Conservation (phyloP, 2,329 filamentous ascomycete genomes). For the Biscogniauxia sp. region DNA sequence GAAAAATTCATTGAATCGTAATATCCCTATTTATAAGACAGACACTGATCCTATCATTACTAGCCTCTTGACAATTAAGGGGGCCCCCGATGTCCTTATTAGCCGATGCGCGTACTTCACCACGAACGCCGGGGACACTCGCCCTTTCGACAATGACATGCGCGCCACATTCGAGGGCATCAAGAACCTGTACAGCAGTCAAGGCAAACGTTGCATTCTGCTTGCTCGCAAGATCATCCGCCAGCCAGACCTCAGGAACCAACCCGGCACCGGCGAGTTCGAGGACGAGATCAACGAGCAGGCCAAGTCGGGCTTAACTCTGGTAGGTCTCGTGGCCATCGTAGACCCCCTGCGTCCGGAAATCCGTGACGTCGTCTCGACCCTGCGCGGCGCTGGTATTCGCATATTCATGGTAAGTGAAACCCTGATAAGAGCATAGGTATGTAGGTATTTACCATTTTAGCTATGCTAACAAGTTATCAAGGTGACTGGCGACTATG, state of each 20-base stretch:
- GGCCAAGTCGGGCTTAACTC: conserved; percentile 62
- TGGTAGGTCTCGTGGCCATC: conserved; percentile 73
- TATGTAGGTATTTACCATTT: no score
- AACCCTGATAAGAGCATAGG: not conserved
- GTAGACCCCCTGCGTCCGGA: conserved; percentile 76
- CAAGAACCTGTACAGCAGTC: conserved; percentile 67
- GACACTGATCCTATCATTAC: conserved; percentile 18
- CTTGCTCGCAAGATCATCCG: conserved; percentile 60
- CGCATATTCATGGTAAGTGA: conserved; percentile 68
- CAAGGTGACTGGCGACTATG: conserved; percentile 72
- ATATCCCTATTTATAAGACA: not conserved
- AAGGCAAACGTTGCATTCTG: conserved; percentile 66
- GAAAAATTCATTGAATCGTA: not conserved
- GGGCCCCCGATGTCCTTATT: conserved; percentile 72
- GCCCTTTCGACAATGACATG: conserved; percentile 46
- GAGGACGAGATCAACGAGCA: conserved; percentile 58
- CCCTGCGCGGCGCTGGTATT: conserved; percentile 66
- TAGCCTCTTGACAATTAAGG: conserved; percentile 71
- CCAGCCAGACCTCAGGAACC: conserved; percentile 36
- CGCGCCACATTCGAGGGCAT: conserved; percentile 50
- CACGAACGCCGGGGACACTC: conserved; percentile 51
- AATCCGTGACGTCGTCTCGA: conserved; percentile 65
- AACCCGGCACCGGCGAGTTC: conserved; percentile 46
- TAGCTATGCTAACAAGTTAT: not conserved
- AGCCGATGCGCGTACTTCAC: conserved; percentile 59